Percentiles rank a stretch among this genome's conserved stretches.
phyloP scores from a whole-genome alignment of 345 rosid species.

The Salix koriyanagi region DNA sequence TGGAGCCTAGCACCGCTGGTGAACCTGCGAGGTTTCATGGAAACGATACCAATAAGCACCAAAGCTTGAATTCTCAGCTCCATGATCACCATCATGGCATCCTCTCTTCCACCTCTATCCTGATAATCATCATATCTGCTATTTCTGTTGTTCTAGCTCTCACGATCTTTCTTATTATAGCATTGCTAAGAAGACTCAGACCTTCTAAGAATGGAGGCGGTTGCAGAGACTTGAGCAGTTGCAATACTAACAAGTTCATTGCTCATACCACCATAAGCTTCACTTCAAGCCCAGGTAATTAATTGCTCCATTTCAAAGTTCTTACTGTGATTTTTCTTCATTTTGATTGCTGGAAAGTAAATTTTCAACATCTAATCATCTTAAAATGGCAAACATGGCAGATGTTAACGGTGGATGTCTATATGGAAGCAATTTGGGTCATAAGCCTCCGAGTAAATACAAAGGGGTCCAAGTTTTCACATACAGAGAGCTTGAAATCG shows the following conservation, averaged over 20 bases:
- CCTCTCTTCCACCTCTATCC: constrained; percentile 43
- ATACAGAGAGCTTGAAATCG: constrained; percentile 69
- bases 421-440: constrained; percentile 34
- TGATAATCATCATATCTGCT: constrained; percentile 38
- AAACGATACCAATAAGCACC: constrained; percentile 26
- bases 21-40: constrained; percentile 21
- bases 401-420: constrained; percentile 62
- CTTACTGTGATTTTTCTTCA: neutral
- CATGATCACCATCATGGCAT: constrained; percentile 13
- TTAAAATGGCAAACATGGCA: constrained; percentile 20
- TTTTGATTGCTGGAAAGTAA: neutral
- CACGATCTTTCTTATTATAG: constrained; percentile 35
- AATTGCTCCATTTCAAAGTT: constrained; percentile 4
- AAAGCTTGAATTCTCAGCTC: constrained; percentile 16
- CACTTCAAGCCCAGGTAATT: constrained; percentile 80
- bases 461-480: constrained; percentile 79
- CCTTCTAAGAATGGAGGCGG: constrained; percentile 26
- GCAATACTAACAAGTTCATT: constrained; percentile 29
- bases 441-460: constrained; percentile 13
- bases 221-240: constrained; percentile 28
- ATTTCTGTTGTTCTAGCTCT: constrained; percentile 39
- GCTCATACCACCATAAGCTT: constrained; percentile 41
- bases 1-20: constrained; percentile 33
- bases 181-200: constrained; percentile 47
- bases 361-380: neutral